Percentiles rank a stretch among this genome's conserved stretches.
phyloP scores from a whole-genome alignment of 495 filamentous ascomycete genomes.

The Aspergillus kassunensis region DNA sequence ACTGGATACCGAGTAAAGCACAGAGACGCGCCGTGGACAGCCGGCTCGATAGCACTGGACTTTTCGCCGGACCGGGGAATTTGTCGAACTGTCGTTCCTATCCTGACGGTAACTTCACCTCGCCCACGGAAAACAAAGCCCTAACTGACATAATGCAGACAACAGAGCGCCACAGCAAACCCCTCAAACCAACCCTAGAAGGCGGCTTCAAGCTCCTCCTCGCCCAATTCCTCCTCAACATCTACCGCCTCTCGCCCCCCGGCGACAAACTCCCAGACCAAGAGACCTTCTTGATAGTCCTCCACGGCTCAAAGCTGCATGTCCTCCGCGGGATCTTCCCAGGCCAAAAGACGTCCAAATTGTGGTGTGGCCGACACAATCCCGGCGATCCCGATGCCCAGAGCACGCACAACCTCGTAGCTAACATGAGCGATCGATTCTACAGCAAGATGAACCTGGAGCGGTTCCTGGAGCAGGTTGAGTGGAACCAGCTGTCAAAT shows the following conservation, averaged over 20 bases:
- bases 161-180: constrained; percentile 4
- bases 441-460: constrained; percentile 21
- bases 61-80: constrained; percentile 7
- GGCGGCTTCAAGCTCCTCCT: constrained; percentile 30
- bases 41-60: constrained; percentile 21
- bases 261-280: constrained; percentile 31
- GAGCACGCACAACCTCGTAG: not conserved
- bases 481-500: constrained; percentile 15
- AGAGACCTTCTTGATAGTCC: constrained; percentile 28
- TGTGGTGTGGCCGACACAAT: constrained; percentile 24
- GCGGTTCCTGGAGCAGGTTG: constrained; percentile 19
- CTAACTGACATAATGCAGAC: constrained; percentile 12
- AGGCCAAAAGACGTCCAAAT: constrained; percentile 23
- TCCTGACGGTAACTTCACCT: constrained; percentile 17
- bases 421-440: constrained; percentile 8
- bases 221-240: constrained; percentile 22
- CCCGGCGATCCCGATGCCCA: not conserved
- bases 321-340: constrained; percentile 30
- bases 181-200: constrained; percentile 14
- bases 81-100: constrained; percentile 14
- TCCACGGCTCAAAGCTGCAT: constrained; percentile 31
- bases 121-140: not conserved
- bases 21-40: constrained; percentile 20
- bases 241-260: constrained; percentile 17
- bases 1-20: constrained; percentile 28